Conservation (phyloP, 176 grass and related monocot species). For the Triticum aestivum region DNA sequence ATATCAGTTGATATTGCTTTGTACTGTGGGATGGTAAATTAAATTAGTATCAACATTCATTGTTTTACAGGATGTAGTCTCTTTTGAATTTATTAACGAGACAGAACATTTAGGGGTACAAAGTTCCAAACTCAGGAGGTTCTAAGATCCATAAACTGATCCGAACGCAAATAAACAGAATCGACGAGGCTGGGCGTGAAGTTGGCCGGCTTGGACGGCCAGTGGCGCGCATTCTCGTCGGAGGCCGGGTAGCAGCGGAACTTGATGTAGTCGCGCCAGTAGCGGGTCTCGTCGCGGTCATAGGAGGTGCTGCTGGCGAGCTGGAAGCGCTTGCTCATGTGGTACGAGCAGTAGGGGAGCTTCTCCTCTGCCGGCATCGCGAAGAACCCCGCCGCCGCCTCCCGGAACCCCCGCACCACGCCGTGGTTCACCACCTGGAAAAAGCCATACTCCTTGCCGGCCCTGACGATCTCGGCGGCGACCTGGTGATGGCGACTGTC, state of each 20-base stretch:
- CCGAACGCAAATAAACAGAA: too few species aligned
- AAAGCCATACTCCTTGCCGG: background rate
- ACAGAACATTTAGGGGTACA: too few species aligned
- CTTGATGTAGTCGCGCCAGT: conserved; percentile 18
- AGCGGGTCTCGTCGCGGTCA: conserved; percentile 29
- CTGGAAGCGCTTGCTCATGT: conserved; percentile 10
- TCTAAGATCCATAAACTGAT: too few species aligned
- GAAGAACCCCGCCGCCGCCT: background rate
- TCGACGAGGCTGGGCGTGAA: background rate
- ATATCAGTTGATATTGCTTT: too few species aligned
- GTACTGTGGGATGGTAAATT: too few species aligned
- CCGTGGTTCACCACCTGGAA: conserved; percentile 16
- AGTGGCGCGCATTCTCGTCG: conserved; percentile 38
- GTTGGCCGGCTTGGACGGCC: conserved; percentile 47
- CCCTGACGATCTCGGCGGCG: background rate
- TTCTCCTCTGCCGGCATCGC: background rate
- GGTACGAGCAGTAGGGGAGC: background rate
- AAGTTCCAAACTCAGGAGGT: too few species aligned
- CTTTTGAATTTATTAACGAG: too few species aligned
- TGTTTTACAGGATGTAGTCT: too few species aligned
- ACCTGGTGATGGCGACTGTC: background rate
- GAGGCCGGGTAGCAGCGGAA: background rate
- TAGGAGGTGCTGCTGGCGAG: conserved; percentile 38
- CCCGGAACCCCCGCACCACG: background rate
- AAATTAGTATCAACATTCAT: too few species aligned